These are phyloP conservation scores for Fusarium mangiferae DNA, from an alignment of 2,329 filamentous ascomycete species.

Conservation along the genomic window DNA sequence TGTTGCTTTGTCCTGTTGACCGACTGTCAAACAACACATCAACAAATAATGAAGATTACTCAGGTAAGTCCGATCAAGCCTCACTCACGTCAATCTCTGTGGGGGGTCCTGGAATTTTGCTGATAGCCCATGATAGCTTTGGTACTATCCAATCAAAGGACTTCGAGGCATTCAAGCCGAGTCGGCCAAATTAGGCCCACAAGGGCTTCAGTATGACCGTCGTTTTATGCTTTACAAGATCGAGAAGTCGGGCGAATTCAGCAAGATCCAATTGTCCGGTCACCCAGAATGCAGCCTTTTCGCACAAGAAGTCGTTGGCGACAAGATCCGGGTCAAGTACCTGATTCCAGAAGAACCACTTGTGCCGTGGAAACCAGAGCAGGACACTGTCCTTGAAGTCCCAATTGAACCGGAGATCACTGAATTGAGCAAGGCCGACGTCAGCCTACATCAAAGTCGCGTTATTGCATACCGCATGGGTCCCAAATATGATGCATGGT, in stretches of 20 bases:
- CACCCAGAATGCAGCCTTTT: constrained; percentile 73
- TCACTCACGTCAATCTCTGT: neutral
- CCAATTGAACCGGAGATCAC: constrained; percentile 64
- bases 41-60: constrained; percentile 47
- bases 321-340: constrained; percentile 57
- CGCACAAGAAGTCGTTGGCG: constrained; percentile 61
- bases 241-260: constrained; percentile 52
- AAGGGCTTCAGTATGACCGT: constrained; percentile 74
- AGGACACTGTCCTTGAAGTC: constrained; percentile 59
- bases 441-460: constrained; percentile 69
- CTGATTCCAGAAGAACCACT: constrained; percentile 52
- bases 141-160: constrained; percentile 79
- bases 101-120: neutral
- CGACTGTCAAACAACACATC: neutral
- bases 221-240: constrained; percentile 75
- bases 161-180: constrained; percentile 69
- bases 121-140: constrained; percentile 56
- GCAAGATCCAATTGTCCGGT: constrained; percentile 69
- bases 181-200: constrained; percentile 64
- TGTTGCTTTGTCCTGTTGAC: neutral
- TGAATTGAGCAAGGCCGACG: constrained; percentile 57
- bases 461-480: constrained; percentile 73
- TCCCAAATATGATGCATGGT: constrained; percentile 69
- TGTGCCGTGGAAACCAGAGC: constrained; percentile 50
- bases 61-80: constrained; percentile 31